Conservation (phyloP, 1,284 basidiomycete species). For the Ustilago shanxiensis region DNA sequence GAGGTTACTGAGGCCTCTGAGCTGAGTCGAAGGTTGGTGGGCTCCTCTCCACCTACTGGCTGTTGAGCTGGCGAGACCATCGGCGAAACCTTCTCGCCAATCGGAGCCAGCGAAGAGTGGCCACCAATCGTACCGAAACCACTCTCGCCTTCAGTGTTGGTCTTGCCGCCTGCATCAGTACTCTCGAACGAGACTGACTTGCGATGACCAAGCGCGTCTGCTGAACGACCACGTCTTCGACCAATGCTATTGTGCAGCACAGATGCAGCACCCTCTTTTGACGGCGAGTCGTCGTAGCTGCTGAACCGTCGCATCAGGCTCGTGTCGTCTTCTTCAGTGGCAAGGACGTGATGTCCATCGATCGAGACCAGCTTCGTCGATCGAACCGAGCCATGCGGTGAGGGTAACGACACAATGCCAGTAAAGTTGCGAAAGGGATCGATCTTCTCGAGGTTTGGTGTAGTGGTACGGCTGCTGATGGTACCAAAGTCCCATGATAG, state of each 20-base stretch:
- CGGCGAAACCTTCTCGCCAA: conserved; percentile 45
- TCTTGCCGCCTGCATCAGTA: conserved; percentile 6
- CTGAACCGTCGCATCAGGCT: conserved; percentile 29
- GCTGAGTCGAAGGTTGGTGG: conserved; percentile 14
- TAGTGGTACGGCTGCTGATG: conserved; percentile 31
- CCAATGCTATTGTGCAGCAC: conserved; percentile 6
- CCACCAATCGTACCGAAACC: not conserved
- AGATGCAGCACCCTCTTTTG: conserved; percentile 20
- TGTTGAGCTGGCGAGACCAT: conserved; percentile 19
- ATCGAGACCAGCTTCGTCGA: conserved; percentile 47
- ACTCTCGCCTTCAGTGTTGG: conserved; percentile 6
- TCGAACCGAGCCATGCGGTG: conserved; percentile 47
- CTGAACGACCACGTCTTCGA: conserved; percentile 31
- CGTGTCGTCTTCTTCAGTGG: conserved; percentile 39
- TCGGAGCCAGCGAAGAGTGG: conserved; percentile 29
- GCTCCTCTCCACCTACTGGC: conserved; percentile 19
- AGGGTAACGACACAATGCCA: conserved; percentile 47
- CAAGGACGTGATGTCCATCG: conserved; percentile 51
- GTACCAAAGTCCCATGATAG: conserved; percentile 64
- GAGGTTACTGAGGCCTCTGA: conserved; percentile 1
- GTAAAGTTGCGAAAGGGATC: conserved; percentile 63
- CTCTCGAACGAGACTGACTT: conserved; percentile 58
- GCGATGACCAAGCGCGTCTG: conserved; percentile 41
- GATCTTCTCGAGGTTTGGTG: conserved; percentile 37
- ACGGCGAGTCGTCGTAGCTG: conserved; percentile 29